Base-by-base conservation (phyloP, 306 rosid species). In the Glycyrrhiza uralensis region DNA sequence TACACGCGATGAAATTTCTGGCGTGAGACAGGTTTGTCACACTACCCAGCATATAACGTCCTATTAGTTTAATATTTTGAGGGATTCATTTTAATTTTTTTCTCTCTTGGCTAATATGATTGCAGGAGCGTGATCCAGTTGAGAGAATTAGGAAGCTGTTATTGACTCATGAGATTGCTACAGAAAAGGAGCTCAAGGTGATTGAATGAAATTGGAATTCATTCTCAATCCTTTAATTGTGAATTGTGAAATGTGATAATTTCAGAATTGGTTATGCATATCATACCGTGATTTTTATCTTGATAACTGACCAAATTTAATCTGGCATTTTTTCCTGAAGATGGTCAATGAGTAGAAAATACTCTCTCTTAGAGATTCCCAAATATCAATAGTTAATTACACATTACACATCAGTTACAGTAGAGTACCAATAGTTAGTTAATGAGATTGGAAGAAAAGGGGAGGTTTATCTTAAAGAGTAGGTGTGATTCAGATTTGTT, bases 1-100 rank as follows among this genome's bases (percentile, higher is more conserved):
- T 13, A 89, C 99, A 26, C 96, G 99, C 78, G 99, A 91, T 81
- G 97, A 95, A 82, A 85, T 95, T 68, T 89, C 97, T 79, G 97
- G 97, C 7, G 87, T 95, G 58, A 85, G 99, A 88, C 97, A 91
- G 96, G 97, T 95, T 52, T 44, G 71, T 52, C 80, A 64, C 46
- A 1, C 77, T 20, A 49, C 14, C 32, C 28, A 15, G 26, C 19
- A 61, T 35, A 36, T 42, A 39, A 54, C 2, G 3, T 52, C 23
- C 30, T 14, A 50, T 30, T 33, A 26, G 13, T 61, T 35, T 45
- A 42, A 62, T 54, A 26, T 26, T 42, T 55, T 15, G 23, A 41
- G 12, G 50, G 46, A 19, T 63, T 74, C 23, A 5, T 44, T 11
- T 70, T 67, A 54, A 69, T 23, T 19, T 1, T 13, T 61, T 62